Evolutionary conservation across 176 grass and related monocot species (phyloP).

Genomic region (Aegilops speltoides): DNA sequence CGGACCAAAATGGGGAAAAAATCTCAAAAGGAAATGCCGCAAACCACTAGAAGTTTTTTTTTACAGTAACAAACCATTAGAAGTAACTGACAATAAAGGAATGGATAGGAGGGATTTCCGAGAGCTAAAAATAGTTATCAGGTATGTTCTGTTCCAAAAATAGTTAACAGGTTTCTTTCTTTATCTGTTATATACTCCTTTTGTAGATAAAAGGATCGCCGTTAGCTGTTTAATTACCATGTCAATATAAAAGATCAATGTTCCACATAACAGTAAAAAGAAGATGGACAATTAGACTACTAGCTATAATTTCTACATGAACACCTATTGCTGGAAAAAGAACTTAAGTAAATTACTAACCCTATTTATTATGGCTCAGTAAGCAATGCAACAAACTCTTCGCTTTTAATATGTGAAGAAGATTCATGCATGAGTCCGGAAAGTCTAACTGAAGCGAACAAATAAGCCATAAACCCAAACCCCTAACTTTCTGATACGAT

Average conservation of each 20-base stretch:
- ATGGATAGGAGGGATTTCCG: slow-evolving; percentile 16
- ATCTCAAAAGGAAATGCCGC: slow-evolving; percentile 21
- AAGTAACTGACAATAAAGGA: slow-evolving; percentile 8
- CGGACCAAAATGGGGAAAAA: not conserved
- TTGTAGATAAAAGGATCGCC: slow-evolving; percentile 4
- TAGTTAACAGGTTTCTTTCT: slow-evolving; percentile 14
- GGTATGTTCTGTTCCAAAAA: slow-evolving; percentile 18
- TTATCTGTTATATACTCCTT: slow-evolving; percentile 4
- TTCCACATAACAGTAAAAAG: not conserved
- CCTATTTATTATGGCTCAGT: slow-evolving; percentile 6
- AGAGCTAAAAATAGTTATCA: slow-evolving; percentile 42
- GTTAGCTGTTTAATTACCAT: not conserved
- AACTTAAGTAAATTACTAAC: not conserved
- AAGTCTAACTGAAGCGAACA: not conserved
- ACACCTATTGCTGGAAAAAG: not conserved
- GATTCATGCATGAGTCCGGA: not conserved
- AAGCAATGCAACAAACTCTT: slow-evolving; percentile 1
- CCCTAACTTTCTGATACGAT: not conserved
- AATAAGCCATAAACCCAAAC: not conserved
- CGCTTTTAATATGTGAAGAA: slow-evolving; percentile 1
- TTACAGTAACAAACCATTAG: slow-evolving; percentile 18
- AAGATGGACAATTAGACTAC: not conserved
- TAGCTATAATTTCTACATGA: not conserved
- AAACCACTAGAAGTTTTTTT: slow-evolving; percentile 27
- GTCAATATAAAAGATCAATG: not conserved